Conservation (phyloP, 2,329 filamentous ascomycete genomes). For the Grosmannia clavigera region DNA sequence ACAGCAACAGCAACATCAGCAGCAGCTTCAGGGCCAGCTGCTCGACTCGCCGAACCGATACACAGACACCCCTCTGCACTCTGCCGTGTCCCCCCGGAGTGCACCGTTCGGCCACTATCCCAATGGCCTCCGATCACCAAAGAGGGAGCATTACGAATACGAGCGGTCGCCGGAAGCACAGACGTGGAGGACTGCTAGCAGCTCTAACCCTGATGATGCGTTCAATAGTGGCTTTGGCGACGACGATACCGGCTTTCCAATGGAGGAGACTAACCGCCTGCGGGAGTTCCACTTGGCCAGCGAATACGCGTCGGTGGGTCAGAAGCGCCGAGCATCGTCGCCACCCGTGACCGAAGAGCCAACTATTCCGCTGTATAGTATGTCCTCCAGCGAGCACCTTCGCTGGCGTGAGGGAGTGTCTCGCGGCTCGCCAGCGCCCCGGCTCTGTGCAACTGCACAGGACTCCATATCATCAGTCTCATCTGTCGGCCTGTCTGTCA, state of each 20-base stretch:
- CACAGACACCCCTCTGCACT: slow-evolving; percentile 33
- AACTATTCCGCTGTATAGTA: slow-evolving; percentile 16
- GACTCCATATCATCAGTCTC: slow-evolving; percentile 33
- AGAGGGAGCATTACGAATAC: slow-evolving; percentile 28
- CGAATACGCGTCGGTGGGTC: slow-evolving; percentile 30
- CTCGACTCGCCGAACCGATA: slow-evolving; percentile 32
- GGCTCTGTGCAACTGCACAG: slow-evolving; percentile 33
- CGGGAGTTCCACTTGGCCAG: slow-evolving; percentile 26
- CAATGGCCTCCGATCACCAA: slow-evolving; percentile 29
- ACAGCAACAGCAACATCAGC: slow-evolving; percentile 21
- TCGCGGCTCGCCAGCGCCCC: slow-evolving; percentile 40
- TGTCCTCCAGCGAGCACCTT: slow-evolving; percentile 29
- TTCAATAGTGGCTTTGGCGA: slow-evolving; percentile 37
- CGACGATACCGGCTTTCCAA: slow-evolving; percentile 32
- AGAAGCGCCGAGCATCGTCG: slow-evolving; percentile 44
- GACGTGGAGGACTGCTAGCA: slow-evolving; percentile 31
- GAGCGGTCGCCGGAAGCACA: slow-evolving; percentile 34
- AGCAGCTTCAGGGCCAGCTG: slow-evolving; percentile 17
- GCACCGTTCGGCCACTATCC: slow-evolving; percentile 26
- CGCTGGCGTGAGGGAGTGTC: slow-evolving; percentile 35
- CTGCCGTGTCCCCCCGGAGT: slow-evolving; percentile 34
- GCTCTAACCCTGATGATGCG: slow-evolving; percentile 30
- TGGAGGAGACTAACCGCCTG: slow-evolving; percentile 31
- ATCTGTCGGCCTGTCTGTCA: slow-evolving; percentile 16
- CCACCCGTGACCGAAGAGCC: slow-evolving; percentile 38